Conservation (phyloP, 1,284 basidiomycete genomes). For the Apiotrichum sp. region DNA sequence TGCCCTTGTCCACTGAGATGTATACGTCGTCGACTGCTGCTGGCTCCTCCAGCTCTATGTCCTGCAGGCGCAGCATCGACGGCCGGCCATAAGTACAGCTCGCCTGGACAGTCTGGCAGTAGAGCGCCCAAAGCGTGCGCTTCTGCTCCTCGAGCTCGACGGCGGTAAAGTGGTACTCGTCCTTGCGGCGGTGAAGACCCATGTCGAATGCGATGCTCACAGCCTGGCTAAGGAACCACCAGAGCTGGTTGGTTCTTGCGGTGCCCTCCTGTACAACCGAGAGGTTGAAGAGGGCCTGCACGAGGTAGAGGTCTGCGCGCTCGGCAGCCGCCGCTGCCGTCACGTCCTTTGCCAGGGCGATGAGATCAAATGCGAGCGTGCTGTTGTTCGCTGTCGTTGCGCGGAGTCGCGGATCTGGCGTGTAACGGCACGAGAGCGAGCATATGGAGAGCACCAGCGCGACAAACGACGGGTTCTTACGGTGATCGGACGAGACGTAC, state of each 20-base stretch:
- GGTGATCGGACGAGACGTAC: conserved; percentile 17
- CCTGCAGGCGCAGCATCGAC: conserved; percentile 24
- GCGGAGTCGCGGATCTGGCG: conserved; percentile 21
- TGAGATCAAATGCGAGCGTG: conserved; percentile 13
- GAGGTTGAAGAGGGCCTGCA: conserved; percentile 33
- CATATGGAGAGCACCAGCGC: conserved; percentile 29
- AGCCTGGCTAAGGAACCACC: conserved; percentile 27
- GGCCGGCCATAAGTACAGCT: conserved; percentile 32
- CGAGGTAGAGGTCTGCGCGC: conserved; percentile 23
- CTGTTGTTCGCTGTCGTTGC: conserved; percentile 7
- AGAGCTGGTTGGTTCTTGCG: conserved; percentile 23
- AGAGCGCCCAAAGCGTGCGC: conserved; percentile 31
- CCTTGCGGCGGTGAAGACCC: conserved; percentile 28
- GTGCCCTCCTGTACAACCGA: conserved; percentile 32
- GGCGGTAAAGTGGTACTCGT: conserved; percentile 26
- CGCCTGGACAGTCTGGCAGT: conserved; percentile 30
- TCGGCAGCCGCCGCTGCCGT: conserved; percentile 19
- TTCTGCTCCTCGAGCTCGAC: conserved; percentile 32
- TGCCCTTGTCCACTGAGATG: conserved; percentile 25
- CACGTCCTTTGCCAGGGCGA: conserved; percentile 21
- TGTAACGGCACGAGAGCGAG: conserved; percentile 31
- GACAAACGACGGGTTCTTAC: conserved; percentile 30
- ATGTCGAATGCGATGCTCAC: conserved; percentile 32
- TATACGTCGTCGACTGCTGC: conserved; percentile 29
- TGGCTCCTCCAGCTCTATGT: conserved; percentile 29